Base-by-base conservation (phyloP, 2,329 filamentous ascomycete genomes). In the Cladosporium sp. region DNA sequence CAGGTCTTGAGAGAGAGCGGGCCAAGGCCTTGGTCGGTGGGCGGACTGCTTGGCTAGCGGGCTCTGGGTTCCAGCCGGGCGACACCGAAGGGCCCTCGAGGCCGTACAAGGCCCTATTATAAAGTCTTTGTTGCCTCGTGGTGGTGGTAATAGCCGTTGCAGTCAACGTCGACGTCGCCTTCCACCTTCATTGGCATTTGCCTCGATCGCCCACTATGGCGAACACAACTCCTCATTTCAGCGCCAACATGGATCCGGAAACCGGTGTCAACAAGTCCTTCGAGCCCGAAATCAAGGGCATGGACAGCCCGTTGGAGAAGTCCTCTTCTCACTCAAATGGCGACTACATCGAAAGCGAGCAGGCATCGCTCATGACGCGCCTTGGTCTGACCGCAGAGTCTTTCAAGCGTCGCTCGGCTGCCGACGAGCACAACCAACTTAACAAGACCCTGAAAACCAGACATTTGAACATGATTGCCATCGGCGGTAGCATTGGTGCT, bases 261-360 rank as follows among this genome's bases (percentile, higher is more conserved):
- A 86, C 83, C 67, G 87, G 90, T 36, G 87, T 91, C 70, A 90
- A 87, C 79, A 85, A 88, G 66, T 88, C 87, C 1, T 21, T 36
- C 47, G 54, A 60, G 12, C 34, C 55, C 4, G 55, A 65, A 10
- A 28, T 60, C 41, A 65, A 65, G 41, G 63, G 63, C 15, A 34
- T 59, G 34, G 63, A 54, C 21, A 65, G 63, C 44, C 63, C 63
- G n/a, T 18, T 59, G 36, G 55, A 21, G 15, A 26, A 54, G 21
- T 41, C 55, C 6, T 57, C 55, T 24, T 57, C 62, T 18, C 36
- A 59, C 63, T 41, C 30, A 44, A 52, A 59, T 60, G 63, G 63
- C 44, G 66, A 69, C 18, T 61, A 47, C 28, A 21, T 64, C 38
- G 65, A 71, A 49, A 64, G 58, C 8, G 65, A 67, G 59, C 67